Percentiles rank a stretch among this genome's conserved stretches.
These are phyloP conservation scores for Myxozyma geophila DNA, from an alignment of 805 yeast species.

Conservation along the genomic window DNA sequence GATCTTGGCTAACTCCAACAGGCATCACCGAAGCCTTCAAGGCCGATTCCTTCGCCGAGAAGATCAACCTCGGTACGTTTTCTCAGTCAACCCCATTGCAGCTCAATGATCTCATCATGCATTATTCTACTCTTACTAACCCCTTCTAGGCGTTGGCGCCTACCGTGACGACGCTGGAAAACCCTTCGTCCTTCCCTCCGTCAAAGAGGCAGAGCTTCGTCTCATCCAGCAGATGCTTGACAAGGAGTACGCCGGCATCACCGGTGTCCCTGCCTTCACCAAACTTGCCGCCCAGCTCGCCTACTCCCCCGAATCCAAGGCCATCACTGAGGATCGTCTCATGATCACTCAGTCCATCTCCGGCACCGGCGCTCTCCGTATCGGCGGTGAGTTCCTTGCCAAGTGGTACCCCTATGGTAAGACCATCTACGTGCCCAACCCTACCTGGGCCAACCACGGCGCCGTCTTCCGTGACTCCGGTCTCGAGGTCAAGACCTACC, in stretches of 20 bases:
- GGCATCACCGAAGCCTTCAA: conserved; percentile 74
- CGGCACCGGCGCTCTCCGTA: conserved; percentile 93
- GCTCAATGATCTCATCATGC: neutral
- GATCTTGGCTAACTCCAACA: conserved; percentile 42
- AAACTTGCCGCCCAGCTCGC: conserved; percentile 69
- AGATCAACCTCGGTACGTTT: conserved; percentile 58
- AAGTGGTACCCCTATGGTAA: conserved; percentile 60
- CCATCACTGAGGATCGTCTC: conserved; percentile 65
- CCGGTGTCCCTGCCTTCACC: conserved; percentile 74
- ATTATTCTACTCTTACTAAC: neutral
- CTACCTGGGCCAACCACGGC: conserved; percentile 94
- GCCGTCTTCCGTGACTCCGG: conserved; percentile 81
- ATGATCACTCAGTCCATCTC: conserved; percentile 87
- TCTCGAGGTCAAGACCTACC: conserved; percentile 60
- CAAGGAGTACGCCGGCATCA: conserved; percentile 87
- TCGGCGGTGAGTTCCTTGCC: conserved; percentile 76
- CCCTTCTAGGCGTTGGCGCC: conserved; percentile 65
- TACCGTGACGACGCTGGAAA: conserved; percentile 86
- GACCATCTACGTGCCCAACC: conserved; percentile 73
- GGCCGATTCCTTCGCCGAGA: conserved; percentile 56
- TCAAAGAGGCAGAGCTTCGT: conserved; percentile 61
- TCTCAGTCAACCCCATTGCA: neutral
- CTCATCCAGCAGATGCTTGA: conserved; percentile 58
- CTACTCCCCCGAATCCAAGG: conserved; percentile 65
- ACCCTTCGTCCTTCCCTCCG: conserved; percentile 86